Evolutionary conservation across 257 asterid species (phyloP), one percentile per base, ranked within the genome.

Genomic region (Capsicum baccatum): DNA sequence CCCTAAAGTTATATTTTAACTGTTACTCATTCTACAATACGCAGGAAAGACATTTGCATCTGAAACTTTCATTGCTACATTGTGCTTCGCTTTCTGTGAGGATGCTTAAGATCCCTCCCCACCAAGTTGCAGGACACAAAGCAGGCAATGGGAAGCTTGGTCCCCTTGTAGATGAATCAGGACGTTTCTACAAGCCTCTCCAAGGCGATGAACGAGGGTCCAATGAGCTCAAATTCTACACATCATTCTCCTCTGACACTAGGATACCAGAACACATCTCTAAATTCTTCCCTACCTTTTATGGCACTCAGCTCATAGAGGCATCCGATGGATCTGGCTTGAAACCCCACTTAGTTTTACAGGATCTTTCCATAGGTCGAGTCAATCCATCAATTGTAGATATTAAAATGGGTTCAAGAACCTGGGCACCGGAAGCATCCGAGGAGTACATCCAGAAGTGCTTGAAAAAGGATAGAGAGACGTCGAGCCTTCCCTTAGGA

Each of bases 91-190:
- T 69, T 44, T 52, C 83, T 69, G 73, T 63, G 47, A 71, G 52
- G 90, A 97, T 95, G 99, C 91, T 97, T 74, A 94, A 91, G 92
- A 85, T 89, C 81, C 98, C 99, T 10, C 88, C 88, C 39, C 89
- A 97, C 87, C 99, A 97, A 86, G 99, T 97, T 81, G 98, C 99
- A n/a, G 99, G 99, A 1, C 99, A 97, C 88, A 71, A 80, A 90
- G 98, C 97, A 55, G 87, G 52, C 11, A 82, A 44, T 3, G 98
- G 98, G 78, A 88, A 82, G 62, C 94, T 95, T 11, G 99, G 99
- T 11, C 98, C 99, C 12, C 97, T 95, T 12, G 74, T 93, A 12
- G 99, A 95, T 82, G 97, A 93, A 80, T 95, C 97, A 0, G 99
- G 99, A 8, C 90, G 89, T 82, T 97, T 97, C 85, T 97, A 95